Evolutionary conservation across 2,329 filamentous ascomycete species (phyloP).

Genomic region (Lasiodiplodia sp.): DNA sequence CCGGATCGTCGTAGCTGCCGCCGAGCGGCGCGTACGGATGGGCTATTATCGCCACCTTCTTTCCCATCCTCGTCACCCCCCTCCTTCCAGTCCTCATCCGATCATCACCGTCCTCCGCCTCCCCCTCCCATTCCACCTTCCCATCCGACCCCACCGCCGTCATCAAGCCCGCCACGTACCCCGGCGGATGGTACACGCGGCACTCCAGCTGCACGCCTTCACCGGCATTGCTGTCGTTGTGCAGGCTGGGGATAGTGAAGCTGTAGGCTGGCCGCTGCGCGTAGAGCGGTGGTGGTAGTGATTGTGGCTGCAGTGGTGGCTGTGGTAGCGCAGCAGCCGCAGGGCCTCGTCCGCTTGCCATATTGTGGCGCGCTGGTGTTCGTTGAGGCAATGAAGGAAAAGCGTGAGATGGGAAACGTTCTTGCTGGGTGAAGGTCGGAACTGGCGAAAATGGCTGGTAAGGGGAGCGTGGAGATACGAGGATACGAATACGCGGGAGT

Average conservation of each 20-base stretch:
- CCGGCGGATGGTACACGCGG: conserved; percentile 68
- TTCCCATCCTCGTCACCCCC: not conserved
- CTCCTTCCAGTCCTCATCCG: not conserved
- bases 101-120: not conserved
- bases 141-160: not conserved
- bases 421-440: too few species aligned
- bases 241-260: conserved; percentile 83
- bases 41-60: conserved; percentile 69
- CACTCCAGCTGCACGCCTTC: conserved; percentile 70
- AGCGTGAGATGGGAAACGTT: too few species aligned
- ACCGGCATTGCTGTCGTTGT: conserved; percentile 64
- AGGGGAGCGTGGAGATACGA: too few species aligned
- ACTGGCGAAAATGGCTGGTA: too few species aligned
- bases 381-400: not conserved
- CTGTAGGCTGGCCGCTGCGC: conserved; percentile 48
- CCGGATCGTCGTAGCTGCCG: conserved; percentile 81
- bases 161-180: not conserved
- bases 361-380: too few species aligned
- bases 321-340: not conserved
- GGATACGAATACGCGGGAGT: too few species aligned
- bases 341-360: too few species aligned
- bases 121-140: not conserved
- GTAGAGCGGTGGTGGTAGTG: not conserved
- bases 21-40: conserved; percentile 92
- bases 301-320: not conserved